These are phyloP conservation scores for Paramyrothecium roridum DNA, from an alignment of 2,329 filamentous ascomycete genomes.

Conservation along the genomic window DNA sequence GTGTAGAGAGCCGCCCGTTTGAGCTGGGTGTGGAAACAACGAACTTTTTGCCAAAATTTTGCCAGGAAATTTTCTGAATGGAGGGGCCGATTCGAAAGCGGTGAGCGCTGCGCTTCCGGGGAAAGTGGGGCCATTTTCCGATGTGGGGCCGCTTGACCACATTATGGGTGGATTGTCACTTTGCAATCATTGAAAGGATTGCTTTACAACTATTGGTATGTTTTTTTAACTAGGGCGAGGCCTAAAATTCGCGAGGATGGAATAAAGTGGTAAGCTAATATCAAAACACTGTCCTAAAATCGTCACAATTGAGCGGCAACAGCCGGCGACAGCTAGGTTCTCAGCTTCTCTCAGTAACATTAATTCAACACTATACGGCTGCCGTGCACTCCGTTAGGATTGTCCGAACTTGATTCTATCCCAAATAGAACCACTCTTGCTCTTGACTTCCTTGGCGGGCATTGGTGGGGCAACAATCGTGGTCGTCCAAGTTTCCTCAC, in stretches of 20 bases:
- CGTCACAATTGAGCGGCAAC: no score
- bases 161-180: no score
- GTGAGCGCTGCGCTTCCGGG: slow-evolving; percentile 12
- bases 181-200: no score
- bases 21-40: slow-evolving; percentile 10
- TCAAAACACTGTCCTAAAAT: no score
- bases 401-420: slow-evolving; percentile 29
- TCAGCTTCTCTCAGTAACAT: no score
- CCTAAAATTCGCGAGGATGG: no score
- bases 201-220: no score
- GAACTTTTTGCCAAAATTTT: slow-evolving; percentile 19
- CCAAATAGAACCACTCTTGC: slow-evolving; percentile 42
- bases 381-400: background rate
- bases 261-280: no score
- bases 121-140: slow-evolving; percentile 6
- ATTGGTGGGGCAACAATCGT: slow-evolving; percentile 42
- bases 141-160: slow-evolving; percentile 4
- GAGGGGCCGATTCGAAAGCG: slow-evolving; percentile 19
- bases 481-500: slow-evolving; percentile 71
- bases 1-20: background rate
- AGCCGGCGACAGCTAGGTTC: no score
- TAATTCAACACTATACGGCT: no score
- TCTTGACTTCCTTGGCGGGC: slow-evolving; percentile 21
- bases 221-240: no score
- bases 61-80: slow-evolving; percentile 20